These are phyloP conservation scores for Psilocybe mexicana DNA, from an alignment of 1,284 basidiomycete genomes.

Conservation along the genomic window DNA sequence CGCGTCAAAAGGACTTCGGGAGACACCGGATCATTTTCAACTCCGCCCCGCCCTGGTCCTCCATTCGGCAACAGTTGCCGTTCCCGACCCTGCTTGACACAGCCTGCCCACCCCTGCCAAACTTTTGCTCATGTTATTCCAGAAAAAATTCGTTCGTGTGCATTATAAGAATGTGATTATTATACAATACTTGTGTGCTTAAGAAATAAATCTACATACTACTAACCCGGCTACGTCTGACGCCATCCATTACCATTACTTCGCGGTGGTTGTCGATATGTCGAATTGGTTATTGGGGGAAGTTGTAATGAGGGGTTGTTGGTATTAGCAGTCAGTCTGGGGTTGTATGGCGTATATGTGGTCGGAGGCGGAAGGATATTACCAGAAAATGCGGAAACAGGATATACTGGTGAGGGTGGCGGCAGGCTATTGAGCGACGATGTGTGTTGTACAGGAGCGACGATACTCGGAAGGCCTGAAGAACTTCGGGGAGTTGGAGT, in stretches of 20 bases:
- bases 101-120: not conserved
- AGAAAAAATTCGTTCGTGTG: not conserved
- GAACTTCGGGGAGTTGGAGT: constrained; percentile 19
- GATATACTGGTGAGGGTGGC: constrained; percentile 20
- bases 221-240: constrained; percentile 14
- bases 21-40: constrained; percentile 42
- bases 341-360: constrained; percentile 11
- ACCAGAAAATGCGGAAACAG: constrained; percentile 19
- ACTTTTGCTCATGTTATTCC: not conserved
- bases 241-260: constrained; percentile 22
- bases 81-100: not conserved
- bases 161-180: constrained; percentile 9
- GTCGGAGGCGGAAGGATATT: constrained; percentile 24
- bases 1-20: constrained; percentile 45
- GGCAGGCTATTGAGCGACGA: constrained; percentile 17
- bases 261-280: constrained; percentile 14
- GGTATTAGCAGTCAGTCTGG: constrained; percentile 18
- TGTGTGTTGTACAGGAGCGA: constrained; percentile 14
- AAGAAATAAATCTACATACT: constrained; percentile 8
- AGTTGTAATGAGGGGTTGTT: constrained; percentile 24
- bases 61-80: constrained; percentile 13
- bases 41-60: constrained; percentile 32
- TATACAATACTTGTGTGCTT: constrained; percentile 11
- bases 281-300: constrained; percentile 26
- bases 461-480: constrained; percentile 10